A percentile compares a stretch with the other conserved stretches of the same genome.
Conservation (phyloP, 208 protist genomes). For the Leishmania martiniquensis region DNA sequence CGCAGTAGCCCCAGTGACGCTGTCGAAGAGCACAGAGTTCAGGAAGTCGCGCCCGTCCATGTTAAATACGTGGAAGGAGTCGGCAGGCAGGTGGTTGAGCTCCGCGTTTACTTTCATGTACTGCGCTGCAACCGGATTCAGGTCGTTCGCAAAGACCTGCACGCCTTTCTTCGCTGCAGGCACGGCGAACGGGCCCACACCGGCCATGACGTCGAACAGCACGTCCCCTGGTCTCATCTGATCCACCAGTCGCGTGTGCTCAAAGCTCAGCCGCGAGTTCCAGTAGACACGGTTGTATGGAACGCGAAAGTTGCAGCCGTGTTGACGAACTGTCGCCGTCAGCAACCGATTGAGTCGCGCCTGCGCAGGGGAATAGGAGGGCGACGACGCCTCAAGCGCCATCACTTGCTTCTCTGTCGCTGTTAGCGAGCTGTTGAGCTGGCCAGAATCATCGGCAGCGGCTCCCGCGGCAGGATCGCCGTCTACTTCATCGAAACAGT, state of each 20-base stretch:
- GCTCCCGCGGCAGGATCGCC: conserved; percentile 6
- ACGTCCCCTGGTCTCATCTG: conserved; percentile 71
- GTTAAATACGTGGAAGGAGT: conserved; percentile 85
- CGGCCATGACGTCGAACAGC: conserved; percentile 97
- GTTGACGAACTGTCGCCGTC: conserved; percentile 88
- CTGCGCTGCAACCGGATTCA: conserved; percentile 95
- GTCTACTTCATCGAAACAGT: conserved; percentile 5
- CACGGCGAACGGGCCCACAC: conserved; percentile 98
- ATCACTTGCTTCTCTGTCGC: conserved; percentile 35
- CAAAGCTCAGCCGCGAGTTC: conserved; percentile 96
- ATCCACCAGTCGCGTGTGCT: conserved; percentile 94
- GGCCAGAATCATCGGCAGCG: neutral
- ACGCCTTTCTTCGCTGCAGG: conserved; percentile 91
- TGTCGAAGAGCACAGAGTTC: conserved; percentile 64
- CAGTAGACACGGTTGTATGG: conserved; percentile 98
- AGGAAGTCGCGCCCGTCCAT: conserved; percentile 96
- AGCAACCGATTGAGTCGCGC: conserved; percentile 45
- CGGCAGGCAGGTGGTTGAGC: conserved; percentile 81
- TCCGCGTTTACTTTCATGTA: conserved; percentile 91
- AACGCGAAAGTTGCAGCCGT: conserved; percentile 94
- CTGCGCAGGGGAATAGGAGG: conserved; percentile 14
- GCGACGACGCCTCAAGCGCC: conserved; percentile 9
- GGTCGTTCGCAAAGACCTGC: conserved; percentile 96
- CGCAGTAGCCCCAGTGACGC: conserved; percentile 19
- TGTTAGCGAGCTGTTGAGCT: neutral